phyloP scores from a whole-genome alignment of 495 filamentous ascomycete species.

The Barbatosphaeria neglecta region DNA sequence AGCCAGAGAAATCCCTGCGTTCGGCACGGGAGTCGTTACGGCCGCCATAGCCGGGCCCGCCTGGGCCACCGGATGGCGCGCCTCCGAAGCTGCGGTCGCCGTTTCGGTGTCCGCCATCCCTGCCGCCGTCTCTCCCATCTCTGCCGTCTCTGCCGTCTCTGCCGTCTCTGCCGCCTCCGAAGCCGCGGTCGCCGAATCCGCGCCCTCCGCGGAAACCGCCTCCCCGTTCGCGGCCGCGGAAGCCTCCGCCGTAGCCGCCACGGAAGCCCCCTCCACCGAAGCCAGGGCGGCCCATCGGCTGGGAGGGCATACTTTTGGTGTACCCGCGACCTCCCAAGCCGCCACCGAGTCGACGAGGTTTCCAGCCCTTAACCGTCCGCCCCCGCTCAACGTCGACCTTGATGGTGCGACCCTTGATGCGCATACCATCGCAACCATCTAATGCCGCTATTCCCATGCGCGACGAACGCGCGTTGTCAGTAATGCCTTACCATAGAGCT shows the following conservation, averaged over 20 bases:
- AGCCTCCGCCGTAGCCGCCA: constrained; percentile 50
- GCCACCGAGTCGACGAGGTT: constrained; percentile 81
- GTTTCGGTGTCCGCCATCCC: constrained; percentile 42
- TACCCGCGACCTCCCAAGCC: constrained; percentile 88
- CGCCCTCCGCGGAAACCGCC: constrained; percentile 47
- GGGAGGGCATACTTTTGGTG: constrained; percentile 68
- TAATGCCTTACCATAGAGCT: constrained; percentile 39
- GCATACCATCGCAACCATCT: constrained; percentile 65
- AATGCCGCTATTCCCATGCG: constrained; percentile 45
- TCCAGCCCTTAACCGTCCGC: constrained; percentile 89
- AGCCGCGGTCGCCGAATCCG: constrained; percentile 31
- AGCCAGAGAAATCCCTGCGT: constrained; percentile 29
- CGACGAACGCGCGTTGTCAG: constrained; percentile 46
- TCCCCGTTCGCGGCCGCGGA: constrained; percentile 49
- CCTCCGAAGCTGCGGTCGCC: constrained; percentile 26
- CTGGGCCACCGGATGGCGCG: constrained; percentile 61
- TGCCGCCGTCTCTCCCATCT: constrained; percentile 38
- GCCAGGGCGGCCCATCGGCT: constrained; percentile 60
- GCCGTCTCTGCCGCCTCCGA: constrained; percentile 26
- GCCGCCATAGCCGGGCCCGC: constrained; percentile 52
- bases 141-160: too few species aligned
- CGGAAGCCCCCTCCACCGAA: constrained; percentile 47
- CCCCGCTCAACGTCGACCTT: constrained; percentile 95
- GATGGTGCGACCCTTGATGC: constrained; percentile 83
- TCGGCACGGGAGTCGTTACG: constrained; percentile 35